Base-by-base conservation (phyloP, 192 early-diverging fungal species). In the Coemansia sp. region DNA sequence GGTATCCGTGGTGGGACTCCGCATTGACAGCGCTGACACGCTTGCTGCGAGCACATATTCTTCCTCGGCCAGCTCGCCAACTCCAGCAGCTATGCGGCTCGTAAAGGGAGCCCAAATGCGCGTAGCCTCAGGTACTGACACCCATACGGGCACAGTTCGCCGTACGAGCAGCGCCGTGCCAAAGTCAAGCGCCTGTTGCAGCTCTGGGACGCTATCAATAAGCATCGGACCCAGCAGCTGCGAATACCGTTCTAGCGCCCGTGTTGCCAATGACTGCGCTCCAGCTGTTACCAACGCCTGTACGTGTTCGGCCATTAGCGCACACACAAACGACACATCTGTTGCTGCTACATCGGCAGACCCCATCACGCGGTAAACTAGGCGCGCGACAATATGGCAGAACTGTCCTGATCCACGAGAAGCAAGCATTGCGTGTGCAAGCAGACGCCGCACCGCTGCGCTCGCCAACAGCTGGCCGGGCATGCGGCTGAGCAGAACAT, bases 381-480 rank as follows among this genome's bases (percentile, higher is more conserved):
- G 52, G 55, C 38, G 65, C 9, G 45, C 57, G 6, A 60, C 56
- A 21, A 62, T 14, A 3, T 12, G 10, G 27, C 74, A 52, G 37
- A 76, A 71, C n/a, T 24, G 32, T 19, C 22, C 2, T 9, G 69
- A 69, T 22, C 69, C 69, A 5, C 63, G 53, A 23, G 43, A 52
- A 7, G 73, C 72, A 25, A 75, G 19, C 53, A 81, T n/a, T 15
- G 65, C 23, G 15, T 75, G 73, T 4, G 52, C 62, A 17, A 81
- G 38, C 32, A 81, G 66, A n/a, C 63, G 58, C 53, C 68, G 72
- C 2, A 65, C 78, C n/a, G 22, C 17, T 2, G 35, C 19, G 15
- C 19, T 43, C 4, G 15, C 27, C 14, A 81, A 41, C 25, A 75
- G 66, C 17, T 23, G 23, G 27, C 55, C 43, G 6, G 54, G 56